Evolutionary conservation across 306 rosid genomes (phyloP), one percentile per base, ranked within the genome.

Genomic region (Sechiopsis laciniata): DNA sequence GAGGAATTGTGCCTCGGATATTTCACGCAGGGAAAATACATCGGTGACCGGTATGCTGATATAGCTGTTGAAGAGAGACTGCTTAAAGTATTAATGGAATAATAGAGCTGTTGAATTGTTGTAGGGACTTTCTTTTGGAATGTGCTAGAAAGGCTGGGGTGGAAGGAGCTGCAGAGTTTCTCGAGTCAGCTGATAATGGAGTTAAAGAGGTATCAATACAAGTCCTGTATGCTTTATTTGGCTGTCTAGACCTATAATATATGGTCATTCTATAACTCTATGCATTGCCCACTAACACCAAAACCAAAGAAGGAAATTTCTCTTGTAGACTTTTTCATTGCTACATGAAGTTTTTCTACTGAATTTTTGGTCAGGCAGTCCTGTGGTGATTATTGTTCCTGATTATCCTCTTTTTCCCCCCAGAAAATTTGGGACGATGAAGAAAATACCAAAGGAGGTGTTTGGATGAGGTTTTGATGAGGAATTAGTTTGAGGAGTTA

Each of bases 101-200:
- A 20, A 67, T 12, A 4, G 29, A 64, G 17, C 17, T 68, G 19
- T 57, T 24, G 53, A 46, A 54, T n/a, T 12, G 60, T 32, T 81
- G 82, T 89, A 92, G 98, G 82, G 75, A 87, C 40, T 93, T 86
- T 87, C 98, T 93, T 76, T 63, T 88, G 77, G 94, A 88, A 78
- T 80, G 85, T 85, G 96, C 97, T 75, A 77, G 73, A 5, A 88
- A 90, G 83, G 89, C 84, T 51, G 93, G 93, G 69, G 81, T 90
- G 58, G 88, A 80, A 79, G 97, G 96, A 20, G 91, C 97, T 24
- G 90, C 83, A 52, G 97, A 90, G 87, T 93, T 86, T 88, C 94
- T 93, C 57, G 82, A 62, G 76, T 83, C 86, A 74, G 88, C 89
- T 63, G 86, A 81, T 83, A 86, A 88, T 77, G 98, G 94, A 56